Conservation (phyloP, 805 yeast species). For the Yamadazyma phyllophila region DNA sequence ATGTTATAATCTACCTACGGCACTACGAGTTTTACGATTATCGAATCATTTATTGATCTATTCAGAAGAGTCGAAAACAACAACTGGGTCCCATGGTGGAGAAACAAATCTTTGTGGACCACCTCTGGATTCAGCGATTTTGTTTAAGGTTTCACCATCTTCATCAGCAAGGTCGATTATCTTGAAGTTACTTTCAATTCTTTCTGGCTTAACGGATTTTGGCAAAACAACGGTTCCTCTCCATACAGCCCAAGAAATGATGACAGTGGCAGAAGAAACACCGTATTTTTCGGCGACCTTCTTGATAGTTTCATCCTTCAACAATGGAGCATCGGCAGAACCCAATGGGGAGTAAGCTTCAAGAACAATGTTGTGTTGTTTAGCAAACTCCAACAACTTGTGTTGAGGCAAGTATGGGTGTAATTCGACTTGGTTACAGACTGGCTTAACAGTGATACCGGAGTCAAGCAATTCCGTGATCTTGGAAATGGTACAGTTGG, state of each 20-base stretch:
- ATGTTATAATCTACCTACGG: no score
- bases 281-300: conserved; percentile 45
- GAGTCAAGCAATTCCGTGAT: conserved; percentile 47
- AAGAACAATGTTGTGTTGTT: conserved; percentile 24
- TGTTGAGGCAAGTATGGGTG: conserved; percentile 43
- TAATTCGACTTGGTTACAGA: conserved; percentile 69
- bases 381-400: conserved; percentile 59
- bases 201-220: conserved; percentile 29
- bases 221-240: conserved; percentile 54
- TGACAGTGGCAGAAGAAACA: conserved; percentile 48
- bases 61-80: conserved; percentile 13
- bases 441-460: conserved; percentile 57
- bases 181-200: conserved; percentile 36
- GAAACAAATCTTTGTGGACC: conserved; percentile 14
- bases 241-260: conserved; percentile 61
- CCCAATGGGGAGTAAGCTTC: conserved; percentile 83
- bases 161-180: conserved; percentile 31
- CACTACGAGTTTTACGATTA: no score
- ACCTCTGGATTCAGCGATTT: conserved; percentile 25
- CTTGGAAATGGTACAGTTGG: conserved; percentile 58
- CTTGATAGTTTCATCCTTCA: conserved; percentile 41
- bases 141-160: conserved; percentile 27
- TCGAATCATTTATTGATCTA: conserved; percentile 1
- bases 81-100: conserved; percentile 16
- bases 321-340: conserved; percentile 53